A percentile compares a stretch with the other conserved stretches of the same genome.
Conservation (phyloP, 1,284 basidiomycete species). For the Cystobasidium sp. region DNA sequence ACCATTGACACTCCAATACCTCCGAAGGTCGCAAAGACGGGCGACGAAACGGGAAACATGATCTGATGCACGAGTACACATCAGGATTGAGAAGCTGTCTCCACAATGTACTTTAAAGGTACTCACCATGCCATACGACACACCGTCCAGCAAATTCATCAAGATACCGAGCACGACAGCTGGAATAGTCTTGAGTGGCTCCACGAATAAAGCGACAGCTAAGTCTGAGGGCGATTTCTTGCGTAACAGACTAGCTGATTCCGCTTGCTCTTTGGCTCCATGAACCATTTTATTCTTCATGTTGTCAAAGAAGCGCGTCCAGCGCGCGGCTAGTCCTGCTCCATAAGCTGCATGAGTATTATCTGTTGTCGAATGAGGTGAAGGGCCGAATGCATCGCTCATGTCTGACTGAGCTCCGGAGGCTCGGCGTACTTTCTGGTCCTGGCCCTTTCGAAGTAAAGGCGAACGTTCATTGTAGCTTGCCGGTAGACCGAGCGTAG, state of each 20-base stretch:
- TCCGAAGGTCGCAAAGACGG: slow-evolving; percentile 79
- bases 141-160: slow-evolving; percentile 90
- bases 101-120: slow-evolving; percentile 11
- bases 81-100: slow-evolving; percentile 58
- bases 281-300: neutral
- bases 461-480: slow-evolving; percentile 18
- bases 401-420: neutral
- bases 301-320: slow-evolving; percentile 13
- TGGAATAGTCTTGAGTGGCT: slow-evolving; percentile 59
- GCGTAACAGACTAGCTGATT: slow-evolving; percentile 2
- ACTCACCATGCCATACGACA: slow-evolving; percentile 63
- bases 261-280: neutral
- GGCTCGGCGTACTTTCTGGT: neutral
- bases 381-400: too few relatives aligned
- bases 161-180: slow-evolving; percentile 84
- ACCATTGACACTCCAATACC: slow-evolving; percentile 85
- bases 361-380: neutral
- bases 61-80: slow-evolving; percentile 63
- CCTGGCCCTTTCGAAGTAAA: neutral
- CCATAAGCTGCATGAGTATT: slow-evolving; percentile 1
- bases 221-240: slow-evolving; percentile 22
- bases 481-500: slow-evolving; percentile 8
- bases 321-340: slow-evolving; percentile 3
- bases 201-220: slow-evolving; percentile 3
- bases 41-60: slow-evolving; percentile 78